These are phyloP conservation scores for Magnaporthiopsis rhizophila DNA, from an alignment of 2,329 filamentous ascomycete species.

Conservation along the genomic window DNA sequence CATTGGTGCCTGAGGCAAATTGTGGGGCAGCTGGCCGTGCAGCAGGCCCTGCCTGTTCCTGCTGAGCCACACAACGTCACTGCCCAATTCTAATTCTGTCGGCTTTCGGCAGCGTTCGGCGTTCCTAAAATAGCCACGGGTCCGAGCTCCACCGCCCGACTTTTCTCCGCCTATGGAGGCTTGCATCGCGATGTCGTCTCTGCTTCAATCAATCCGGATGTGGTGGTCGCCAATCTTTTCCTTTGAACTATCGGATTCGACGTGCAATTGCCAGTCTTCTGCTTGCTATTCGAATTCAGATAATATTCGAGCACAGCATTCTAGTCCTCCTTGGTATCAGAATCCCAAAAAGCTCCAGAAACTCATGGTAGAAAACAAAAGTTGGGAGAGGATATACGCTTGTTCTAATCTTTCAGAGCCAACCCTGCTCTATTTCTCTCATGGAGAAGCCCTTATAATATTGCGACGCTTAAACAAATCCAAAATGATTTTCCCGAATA, in stretches of 20 bases:
- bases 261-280: too few species aligned
- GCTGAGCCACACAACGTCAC: not conserved
- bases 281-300: not conserved
- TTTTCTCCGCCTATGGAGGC: not conserved
- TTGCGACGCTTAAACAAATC: not conserved
- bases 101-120: not conserved
- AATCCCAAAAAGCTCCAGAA: too few species aligned
- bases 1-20: slow-evolving; percentile 13
- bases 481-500: not conserved
- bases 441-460: not conserved
- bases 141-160: not conserved
- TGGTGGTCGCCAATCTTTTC: too few species aligned
- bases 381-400: not conserved
- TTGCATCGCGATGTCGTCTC: not conserved
- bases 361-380: not conserved
- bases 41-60: not conserved
- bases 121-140: slow-evolving; percentile 3
- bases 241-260: too few species aligned
- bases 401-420: not conserved
- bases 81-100: not conserved
- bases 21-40: not conserved
- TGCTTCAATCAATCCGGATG: too few species aligned
- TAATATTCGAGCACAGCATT: not conserved
- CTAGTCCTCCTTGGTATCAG: too few species aligned
- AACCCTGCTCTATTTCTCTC: not conserved